Conservation (phyloP, 805 yeast genomes). For the Lipomyces lipofer region DNA sequence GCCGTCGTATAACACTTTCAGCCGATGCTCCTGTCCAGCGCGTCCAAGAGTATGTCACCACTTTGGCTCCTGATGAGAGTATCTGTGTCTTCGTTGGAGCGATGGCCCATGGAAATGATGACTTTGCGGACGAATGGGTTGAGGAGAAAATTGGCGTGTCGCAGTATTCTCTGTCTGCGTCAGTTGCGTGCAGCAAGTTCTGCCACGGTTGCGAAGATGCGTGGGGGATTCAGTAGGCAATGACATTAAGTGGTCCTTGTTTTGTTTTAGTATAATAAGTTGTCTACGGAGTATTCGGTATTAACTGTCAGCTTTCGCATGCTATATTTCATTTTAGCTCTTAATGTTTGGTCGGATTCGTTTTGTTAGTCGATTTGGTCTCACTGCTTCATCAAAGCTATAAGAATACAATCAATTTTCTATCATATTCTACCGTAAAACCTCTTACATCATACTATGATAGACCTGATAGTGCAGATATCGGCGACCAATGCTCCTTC, state of each 20-base stretch:
- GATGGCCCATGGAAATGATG: constrained; percentile 98
- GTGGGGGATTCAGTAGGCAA: constrained; percentile 68
- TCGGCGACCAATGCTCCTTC: no score
- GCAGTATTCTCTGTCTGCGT: constrained; percentile 92
- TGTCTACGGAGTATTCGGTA: no score
- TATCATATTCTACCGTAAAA: no score
- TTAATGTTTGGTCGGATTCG: no score
- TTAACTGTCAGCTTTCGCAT: no score
- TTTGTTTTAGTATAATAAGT: constrained; percentile 27
- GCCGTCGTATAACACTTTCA: constrained; percentile 88
- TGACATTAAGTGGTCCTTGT: constrained; percentile 46
- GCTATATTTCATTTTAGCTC: no score
- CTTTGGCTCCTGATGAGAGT: constrained; percentile 83
- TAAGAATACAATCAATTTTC: no score
- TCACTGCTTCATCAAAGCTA: no score
- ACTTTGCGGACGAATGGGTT: constrained; percentile 93
- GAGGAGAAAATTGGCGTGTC: constrained; percentile 96
- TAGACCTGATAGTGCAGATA: no score
- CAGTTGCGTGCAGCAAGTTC: constrained; percentile 96
- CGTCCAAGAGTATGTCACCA: constrained; percentile 82
- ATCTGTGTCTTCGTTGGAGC: constrained; percentile 98
- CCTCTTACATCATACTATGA: no score
- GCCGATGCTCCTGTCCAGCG: constrained; percentile 83
- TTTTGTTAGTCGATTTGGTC: no score
- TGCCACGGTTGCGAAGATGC: constrained; percentile 99